Conservation (phyloP, 768 basidiomycete genomes). For the Boletus patriciae region DNA sequence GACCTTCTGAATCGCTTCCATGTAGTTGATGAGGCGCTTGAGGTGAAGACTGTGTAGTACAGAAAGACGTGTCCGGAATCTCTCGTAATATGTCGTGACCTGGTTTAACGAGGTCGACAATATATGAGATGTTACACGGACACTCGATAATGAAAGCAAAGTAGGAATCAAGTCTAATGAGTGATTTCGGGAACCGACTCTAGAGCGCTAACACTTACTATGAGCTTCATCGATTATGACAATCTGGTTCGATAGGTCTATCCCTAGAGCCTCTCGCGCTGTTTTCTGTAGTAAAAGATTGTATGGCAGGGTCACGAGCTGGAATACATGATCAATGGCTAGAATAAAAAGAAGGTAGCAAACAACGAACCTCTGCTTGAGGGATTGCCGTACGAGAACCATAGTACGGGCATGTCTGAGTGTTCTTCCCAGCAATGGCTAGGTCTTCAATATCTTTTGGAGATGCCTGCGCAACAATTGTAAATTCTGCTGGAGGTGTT, state of each 20-base stretch:
- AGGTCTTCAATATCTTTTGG: constrained; percentile 97
- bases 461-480: constrained; percentile 54
- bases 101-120: constrained; percentile 69
- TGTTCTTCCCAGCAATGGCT: constrained; percentile 63
- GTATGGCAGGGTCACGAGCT: constrained; percentile 94
- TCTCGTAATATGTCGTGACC: constrained; percentile 71
- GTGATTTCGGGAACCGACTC: constrained; percentile 1
- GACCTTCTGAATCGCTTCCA: constrained; percentile 67
- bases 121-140: constrained; percentile 54
- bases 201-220: constrained; percentile 53
- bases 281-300: constrained; percentile 83
- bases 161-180: constrained; percentile 81
- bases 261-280: constrained; percentile 84
- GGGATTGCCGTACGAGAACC: constrained; percentile 84
- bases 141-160: constrained; percentile 81
- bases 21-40: constrained; percentile 71
- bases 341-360: not conserved
- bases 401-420: constrained; percentile 88
- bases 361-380: constrained; percentile 73
- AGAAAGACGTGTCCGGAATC: constrained; percentile 77
- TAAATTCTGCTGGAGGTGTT: not conserved
- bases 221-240: constrained; percentile 97
- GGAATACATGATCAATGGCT: not conserved
- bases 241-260: constrained; percentile 80
- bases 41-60: constrained; percentile 74